A percentile compares a stretch with the other conserved stretches of the same genome.
Evolutionary conservation across 2,329 filamentous ascomycete species (phyloP).

Genomic region (Ophiostoma piceae): DNA sequence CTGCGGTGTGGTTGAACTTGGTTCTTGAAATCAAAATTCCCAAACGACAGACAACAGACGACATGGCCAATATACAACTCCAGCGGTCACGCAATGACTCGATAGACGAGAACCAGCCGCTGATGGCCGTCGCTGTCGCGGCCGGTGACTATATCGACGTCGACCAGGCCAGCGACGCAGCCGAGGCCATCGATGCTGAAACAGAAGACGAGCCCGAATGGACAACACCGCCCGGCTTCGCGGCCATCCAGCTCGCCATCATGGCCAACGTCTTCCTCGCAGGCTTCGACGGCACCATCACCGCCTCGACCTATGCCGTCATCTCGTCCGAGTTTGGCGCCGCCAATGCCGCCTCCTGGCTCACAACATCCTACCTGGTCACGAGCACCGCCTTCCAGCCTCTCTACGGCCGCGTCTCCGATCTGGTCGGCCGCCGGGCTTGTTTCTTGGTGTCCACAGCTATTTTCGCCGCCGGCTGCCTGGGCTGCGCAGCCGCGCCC

Average conservation of each 20-base stretch:
- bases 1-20: too few relatives aligned
- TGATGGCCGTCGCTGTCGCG: background rate
- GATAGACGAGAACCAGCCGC: background rate
- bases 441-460: background rate
- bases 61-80: background rate
- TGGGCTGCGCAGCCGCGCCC: conserved; percentile 35
- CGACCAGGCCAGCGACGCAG: background rate
- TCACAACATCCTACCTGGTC: conserved; percentile 60
- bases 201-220: conserved; percentile 2
- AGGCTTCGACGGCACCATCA: conserved; percentile 67
- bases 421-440: conserved; percentile 49
- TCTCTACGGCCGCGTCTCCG: conserved; percentile 45
- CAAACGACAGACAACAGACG: background rate
- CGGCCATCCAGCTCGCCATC: conserved; percentile 56
- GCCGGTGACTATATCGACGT: background rate
- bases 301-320: conserved; percentile 66
- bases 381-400: conserved; percentile 72
- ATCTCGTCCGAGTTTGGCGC: conserved; percentile 45
- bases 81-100: background rate
- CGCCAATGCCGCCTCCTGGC: conserved; percentile 51
- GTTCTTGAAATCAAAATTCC: too few relatives aligned
- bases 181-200: background rate
- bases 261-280: conserved; percentile 61
- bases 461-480: background rate
- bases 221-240: conserved; percentile 39